Evolutionary conservation across 305 asterid species (phyloP), one percentile per base, ranked within the genome.

Genomic region (Plantago coronopus): DNA sequence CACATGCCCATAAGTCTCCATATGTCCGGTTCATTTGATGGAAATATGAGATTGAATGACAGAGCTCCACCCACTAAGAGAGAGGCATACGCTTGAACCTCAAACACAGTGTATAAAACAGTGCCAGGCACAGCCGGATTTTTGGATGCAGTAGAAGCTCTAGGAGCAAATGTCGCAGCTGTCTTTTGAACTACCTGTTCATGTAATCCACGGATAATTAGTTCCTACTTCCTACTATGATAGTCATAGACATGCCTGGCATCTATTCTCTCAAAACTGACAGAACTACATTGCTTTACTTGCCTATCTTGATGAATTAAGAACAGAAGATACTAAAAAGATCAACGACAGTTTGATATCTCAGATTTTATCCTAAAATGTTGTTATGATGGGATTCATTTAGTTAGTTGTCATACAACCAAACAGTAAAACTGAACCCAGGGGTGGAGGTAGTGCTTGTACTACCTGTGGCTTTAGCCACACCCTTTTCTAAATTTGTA

Each of bases 1-100:
- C 96, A 93, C 97, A 89, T 93, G 63, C 98, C 94, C 96, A 89
- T 89, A 34, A 91, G 82, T 72, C 97, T 85, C 98, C 98, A 91
- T 58, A 91, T 23, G 63, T 91, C 97, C 0, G 98, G 97, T 65
- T 89, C 96, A 64, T 78, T 83, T 17, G 98, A 91, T 0, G 98
- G 98, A 59, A 86, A 89, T 63, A 89, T 66, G 69, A 91, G 91
- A 70, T 91, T 91, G 81, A 86, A 91, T 17, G 98, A 91, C 61
- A 89, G 85, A 57, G 90, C 88, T 71, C 98, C 98, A 5, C 97
- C 98, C 42, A 91, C 4, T 50, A 91, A 63, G 63, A 89, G 81
- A 56, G 95, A 86, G 22, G 48, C 79, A 61, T 91, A 91, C 23
- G 62, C 97, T 71, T 89, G 98, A 65, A 91, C 97, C 75, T 89